phyloP scores from a whole-genome alignment of 1,139 yeast genomes.

The Komagataea norvegica region DNA sequence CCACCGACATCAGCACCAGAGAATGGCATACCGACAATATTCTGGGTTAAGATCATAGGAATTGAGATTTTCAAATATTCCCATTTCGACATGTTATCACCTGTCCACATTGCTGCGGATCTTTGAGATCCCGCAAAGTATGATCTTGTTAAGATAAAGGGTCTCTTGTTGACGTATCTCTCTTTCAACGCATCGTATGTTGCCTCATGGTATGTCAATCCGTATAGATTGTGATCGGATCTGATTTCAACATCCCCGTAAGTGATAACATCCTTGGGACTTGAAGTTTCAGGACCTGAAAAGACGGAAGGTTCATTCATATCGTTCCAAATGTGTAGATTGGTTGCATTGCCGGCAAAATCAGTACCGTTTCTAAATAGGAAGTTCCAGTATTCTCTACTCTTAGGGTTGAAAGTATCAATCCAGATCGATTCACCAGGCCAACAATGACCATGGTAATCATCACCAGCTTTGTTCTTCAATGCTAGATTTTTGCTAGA shows the following conservation, averaged over 20 bases:
- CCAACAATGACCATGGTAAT: conserved; percentile 92
- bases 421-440: conserved; percentile 96
- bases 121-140: conserved; percentile 90
- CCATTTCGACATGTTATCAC: conserved; percentile 95
- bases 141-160: conserved; percentile 85
- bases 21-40: conserved; percentile 85
- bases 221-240: conserved; percentile 82
- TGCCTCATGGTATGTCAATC: conserved; percentile 73
- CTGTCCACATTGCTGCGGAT: conserved; percentile 95
- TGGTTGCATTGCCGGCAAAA: conserved; percentile 49
- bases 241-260: conserved; percentile 85
- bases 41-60: conserved; percentile 83
- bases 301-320: conserved; percentile 98
- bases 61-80: conserved; percentile 73
- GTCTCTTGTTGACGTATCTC: conserved; percentile 58
- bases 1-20: conserved; percentile 98
- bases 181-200: conserved; percentile 62
- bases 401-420: conserved; percentile 68
- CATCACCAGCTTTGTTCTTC: conserved; percentile 41
- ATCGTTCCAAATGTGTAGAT: conserved; percentile 90
- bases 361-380: conserved; percentile 38
- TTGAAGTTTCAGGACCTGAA: conserved; percentile 89
- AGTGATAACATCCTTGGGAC: conserved; percentile 78
- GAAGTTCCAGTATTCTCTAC: conserved; percentile 56
- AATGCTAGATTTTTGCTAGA: conserved; percentile 39